phyloP scores from a whole-genome alignment of 2,329 filamentous ascomycete genomes.

The Bimuria novae-zelandiae region DNA sequence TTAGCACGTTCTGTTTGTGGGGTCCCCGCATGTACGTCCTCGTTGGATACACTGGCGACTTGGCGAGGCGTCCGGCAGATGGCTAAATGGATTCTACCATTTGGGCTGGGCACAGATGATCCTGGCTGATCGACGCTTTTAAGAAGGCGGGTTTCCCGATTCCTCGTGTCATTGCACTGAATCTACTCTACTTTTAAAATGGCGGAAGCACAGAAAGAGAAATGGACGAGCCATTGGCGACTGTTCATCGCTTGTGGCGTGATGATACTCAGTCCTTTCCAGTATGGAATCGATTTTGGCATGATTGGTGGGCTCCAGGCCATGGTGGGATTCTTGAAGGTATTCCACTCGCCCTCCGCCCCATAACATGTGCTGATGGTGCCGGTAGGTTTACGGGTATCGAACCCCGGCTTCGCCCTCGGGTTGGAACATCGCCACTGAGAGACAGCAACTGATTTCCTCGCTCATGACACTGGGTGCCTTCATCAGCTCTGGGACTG shows the following conservation, averaged over 20 bases:
- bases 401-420: slow-evolving; percentile 32
- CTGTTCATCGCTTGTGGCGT: slow-evolving; percentile 55
- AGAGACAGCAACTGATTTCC: slow-evolving; percentile 52
- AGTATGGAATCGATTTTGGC: slow-evolving; percentile 60
- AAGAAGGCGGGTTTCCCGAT: neutral
- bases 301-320: slow-evolving; percentile 58
- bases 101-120: slow-evolving; percentile 22
- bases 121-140: slow-evolving; percentile 17
- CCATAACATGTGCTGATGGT: slow-evolving; percentile 3
- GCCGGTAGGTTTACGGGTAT: slow-evolving; percentile 38
- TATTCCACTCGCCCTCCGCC: slow-evolving; percentile 17
- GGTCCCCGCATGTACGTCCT: slow-evolving; percentile 24
- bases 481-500: slow-evolving; percentile 48
- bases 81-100: slow-evolving; percentile 26
- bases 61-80: slow-evolving; percentile 34
- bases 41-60: slow-evolving; percentile 18
- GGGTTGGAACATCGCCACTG: slow-evolving; percentile 50
- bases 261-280: slow-evolving; percentile 56
- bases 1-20: slow-evolving; percentile 27
- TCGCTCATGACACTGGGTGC: slow-evolving; percentile 55
- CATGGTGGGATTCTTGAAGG: slow-evolving; percentile 56
- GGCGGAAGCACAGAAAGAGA: slow-evolving; percentile 24
- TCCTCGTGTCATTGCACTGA: neutral
- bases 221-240: slow-evolving; percentile 48
- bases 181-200: slow-evolving; percentile 15